These are phyloP conservation scores for Calcarisporium arbuscula DNA, from an alignment of 2,329 filamentous ascomycete species.

Conservation along the genomic window DNA sequence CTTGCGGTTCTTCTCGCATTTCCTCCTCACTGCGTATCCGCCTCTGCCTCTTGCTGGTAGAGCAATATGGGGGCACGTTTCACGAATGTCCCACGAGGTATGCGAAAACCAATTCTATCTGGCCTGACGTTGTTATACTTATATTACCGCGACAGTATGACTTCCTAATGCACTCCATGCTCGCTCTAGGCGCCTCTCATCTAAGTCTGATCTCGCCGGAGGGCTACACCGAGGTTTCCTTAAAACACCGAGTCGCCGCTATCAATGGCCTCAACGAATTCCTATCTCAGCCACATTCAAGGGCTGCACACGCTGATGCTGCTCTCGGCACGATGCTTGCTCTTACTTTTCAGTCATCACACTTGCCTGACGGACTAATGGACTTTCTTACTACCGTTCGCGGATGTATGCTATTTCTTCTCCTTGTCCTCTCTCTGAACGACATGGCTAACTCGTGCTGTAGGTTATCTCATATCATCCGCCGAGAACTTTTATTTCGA, in stretches of 20 bases:
- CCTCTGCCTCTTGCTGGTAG: conserved; percentile 30
- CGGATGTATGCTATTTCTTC: conserved; percentile 31
- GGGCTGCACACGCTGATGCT: conserved; percentile 27
- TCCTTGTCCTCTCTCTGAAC: too few species aligned
- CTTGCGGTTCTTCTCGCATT: conserved; percentile 48
- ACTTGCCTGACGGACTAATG: conserved; percentile 31
- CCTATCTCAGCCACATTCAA: conserved; percentile 21
- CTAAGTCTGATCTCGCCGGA: conserved; percentile 19
- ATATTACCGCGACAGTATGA: conserved; percentile 23
- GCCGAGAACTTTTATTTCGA: too few species aligned
- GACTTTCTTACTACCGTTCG: conserved; percentile 33
- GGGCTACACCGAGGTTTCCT: conserved; percentile 19
- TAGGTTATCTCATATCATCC: too few species aligned
- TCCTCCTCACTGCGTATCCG: conserved; percentile 38
- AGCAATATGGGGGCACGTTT: conserved; percentile 29
- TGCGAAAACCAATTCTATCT: neutral
- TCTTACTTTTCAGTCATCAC: conserved; percentile 30
- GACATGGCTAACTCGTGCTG: too few species aligned
- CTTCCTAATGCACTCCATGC: conserved; percentile 35
- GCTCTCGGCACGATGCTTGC: conserved; percentile 29
- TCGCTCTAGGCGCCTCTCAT: conserved; percentile 34
- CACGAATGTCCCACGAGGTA: conserved; percentile 30
- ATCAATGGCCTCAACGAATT: conserved; percentile 28
- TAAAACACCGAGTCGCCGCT: conserved; percentile 30
- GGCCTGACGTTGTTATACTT: neutral